Base-by-base conservation (phyloP, 2,329 filamentous ascomycete species). In the Cryoendolithus antarcticus region DNA sequence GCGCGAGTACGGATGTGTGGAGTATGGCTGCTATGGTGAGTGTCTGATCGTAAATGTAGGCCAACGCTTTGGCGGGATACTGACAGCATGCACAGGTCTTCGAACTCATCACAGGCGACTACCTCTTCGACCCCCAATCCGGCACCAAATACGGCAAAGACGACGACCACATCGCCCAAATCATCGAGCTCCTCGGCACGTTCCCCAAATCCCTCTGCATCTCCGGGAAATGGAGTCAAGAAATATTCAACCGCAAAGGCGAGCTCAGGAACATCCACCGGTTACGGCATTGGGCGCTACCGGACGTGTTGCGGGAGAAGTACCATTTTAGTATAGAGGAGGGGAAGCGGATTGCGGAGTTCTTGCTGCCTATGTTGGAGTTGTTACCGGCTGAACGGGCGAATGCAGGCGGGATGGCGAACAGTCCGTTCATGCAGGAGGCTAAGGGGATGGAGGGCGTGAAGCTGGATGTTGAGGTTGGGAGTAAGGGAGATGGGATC, bases 101-200 rank as follows among this genome's bases (percentile, higher is more conserved):
- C 52, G 91, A 98, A 61, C 70, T 98, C 33, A 96, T 98, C 50
- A 98, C 91, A 1, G 91, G 91, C 49, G 91, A 98, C 62, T 98
- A 98, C 57, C 77, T 98, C 32, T 98, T 98, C 62, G 91, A 98
- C 55, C 91, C 91, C 0, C 91, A 98, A 64, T 95, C 89, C 1
- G 91, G 91, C 46, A 96, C 89, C 32, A 96, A 96, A 64, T 98
- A 98, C 62, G 91, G 91, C 58, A 98, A 98, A 66, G 91, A 98
- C 58, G 91, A 98, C 65, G 91, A 98, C 58, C 91, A 98, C 65
- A 95, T 98, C 49, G 91, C 91, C 7, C 91, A 98, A 60, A 96
- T 98, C 54, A 96, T 98, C 59, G 91, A 98, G 62, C 73, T 98
- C 4, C 77, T 98, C 11, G 91, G 91, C 6, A 80, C 82, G 1